Evolutionary conservation across 257 asterid genomes (phyloP).

Genomic region (Rehmannia glutinosa): DNA sequence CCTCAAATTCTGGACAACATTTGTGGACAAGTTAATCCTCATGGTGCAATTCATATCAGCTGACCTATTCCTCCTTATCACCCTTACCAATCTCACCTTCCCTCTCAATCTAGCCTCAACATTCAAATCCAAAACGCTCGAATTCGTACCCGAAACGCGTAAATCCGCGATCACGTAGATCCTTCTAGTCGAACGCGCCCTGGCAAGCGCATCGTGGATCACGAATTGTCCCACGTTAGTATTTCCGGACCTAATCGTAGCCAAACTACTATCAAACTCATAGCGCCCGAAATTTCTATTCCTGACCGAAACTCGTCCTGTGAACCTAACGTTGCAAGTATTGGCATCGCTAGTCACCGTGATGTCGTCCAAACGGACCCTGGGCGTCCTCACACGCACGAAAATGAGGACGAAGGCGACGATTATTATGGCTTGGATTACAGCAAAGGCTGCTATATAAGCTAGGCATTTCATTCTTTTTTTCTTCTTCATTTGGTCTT

Average conservation of each 20-base stretch:
- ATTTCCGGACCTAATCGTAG: background rate
- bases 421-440: slow-evolving; percentile 23
- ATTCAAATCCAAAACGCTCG: slow-evolving; percentile 18
- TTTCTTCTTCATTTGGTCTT: slow-evolving; percentile 22
- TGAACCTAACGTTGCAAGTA: slow-evolving; percentile 4
- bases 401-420: slow-evolving; percentile 21
- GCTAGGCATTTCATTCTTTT: slow-evolving; percentile 29
- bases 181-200: slow-evolving; percentile 30
- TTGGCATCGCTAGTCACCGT: background rate
- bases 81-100: slow-evolving; percentile 34
- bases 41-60: slow-evolving; percentile 42
- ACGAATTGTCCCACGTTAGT: slow-evolving; percentile 3
- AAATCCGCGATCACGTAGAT: slow-evolving; percentile 18
- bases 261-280: slow-evolving; percentile 22
- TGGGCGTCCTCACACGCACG: slow-evolving; percentile 29
- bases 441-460: slow-evolving; percentile 19
- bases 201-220: slow-evolving; percentile 27
- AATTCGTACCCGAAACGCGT: no score
- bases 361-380: slow-evolving; percentile 22
- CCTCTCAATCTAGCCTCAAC: slow-evolving; percentile 40
- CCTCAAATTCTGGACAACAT: slow-evolving; percentile 29
- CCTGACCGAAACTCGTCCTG: slow-evolving; percentile 20
- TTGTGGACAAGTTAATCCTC: slow-evolving; percentile 27
- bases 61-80: slow-evolving; percentile 34
- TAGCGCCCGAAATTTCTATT: slow-evolving; percentile 35